Conservation (phyloP, 306 rosid species). For the Hippophae gyantsensis region DNA sequence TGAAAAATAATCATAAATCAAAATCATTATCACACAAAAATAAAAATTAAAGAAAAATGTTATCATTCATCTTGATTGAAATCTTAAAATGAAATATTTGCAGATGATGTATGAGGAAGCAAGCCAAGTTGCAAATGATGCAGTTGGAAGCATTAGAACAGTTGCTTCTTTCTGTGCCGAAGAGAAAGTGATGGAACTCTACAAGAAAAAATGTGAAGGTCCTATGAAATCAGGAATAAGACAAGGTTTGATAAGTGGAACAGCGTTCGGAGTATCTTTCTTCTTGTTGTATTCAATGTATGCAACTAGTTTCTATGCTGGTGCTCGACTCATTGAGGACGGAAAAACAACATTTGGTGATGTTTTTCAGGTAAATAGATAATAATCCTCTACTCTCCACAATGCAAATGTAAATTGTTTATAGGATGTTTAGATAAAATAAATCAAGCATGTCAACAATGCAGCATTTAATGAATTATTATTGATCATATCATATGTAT, state of each 20-base stretch:
- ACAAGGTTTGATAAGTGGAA: slow-evolving; percentile 72
- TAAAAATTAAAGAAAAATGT: too few species aligned
- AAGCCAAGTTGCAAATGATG: slow-evolving; percentile 84
- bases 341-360: slow-evolving; percentile 47
- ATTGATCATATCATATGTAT: neutral
- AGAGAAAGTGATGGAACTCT: slow-evolving; percentile 78
- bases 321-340: slow-evolving; percentile 47
- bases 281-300: slow-evolving; percentile 55
- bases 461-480: neutral
- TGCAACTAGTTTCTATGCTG: slow-evolving; percentile 74
- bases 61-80: too few species aligned
- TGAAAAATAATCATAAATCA: too few species aligned
- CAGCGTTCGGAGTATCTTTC: slow-evolving; percentile 66
- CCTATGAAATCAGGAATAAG: slow-evolving; percentile 63
- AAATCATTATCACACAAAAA: too few species aligned
- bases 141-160: slow-evolving; percentile 85
- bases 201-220: slow-evolving; percentile 68
- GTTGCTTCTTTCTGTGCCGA: slow-evolving; percentile 87
- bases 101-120: slow-evolving; percentile 86
- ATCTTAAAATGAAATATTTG: slow-evolving; percentile 7
- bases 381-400: neutral
- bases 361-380: slow-evolving; percentile 46
- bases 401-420: neutral
- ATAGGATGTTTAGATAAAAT: neutral
- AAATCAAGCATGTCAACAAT: neutral